phyloP scores from a whole-genome alignment of 2,329 filamentous ascomycete species.

The Microcyclosporella mali region DNA sequence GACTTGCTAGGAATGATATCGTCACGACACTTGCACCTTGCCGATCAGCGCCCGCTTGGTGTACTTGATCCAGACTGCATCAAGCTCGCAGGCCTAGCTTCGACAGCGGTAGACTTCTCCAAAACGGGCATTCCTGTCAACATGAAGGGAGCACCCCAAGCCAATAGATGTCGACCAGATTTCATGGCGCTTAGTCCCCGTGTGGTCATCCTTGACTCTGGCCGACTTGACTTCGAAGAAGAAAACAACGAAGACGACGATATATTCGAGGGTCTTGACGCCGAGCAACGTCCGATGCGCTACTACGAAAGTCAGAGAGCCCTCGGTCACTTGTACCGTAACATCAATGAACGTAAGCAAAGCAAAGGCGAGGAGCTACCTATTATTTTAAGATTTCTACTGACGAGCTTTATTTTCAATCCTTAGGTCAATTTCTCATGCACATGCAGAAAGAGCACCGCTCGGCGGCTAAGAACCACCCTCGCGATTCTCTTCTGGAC shows the following conservation, averaged over 20 bases:
- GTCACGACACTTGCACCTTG: constrained; percentile 37
- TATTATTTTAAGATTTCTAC: too few relatives aligned
- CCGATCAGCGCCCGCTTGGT: constrained; percentile 32
- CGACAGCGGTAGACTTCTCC: constrained; percentile 34
- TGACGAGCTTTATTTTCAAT: too few relatives aligned
- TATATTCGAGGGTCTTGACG: constrained; percentile 30
- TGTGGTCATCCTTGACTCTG: constrained; percentile 37
- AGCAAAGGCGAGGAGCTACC: too few relatives aligned
- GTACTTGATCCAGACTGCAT: constrained; percentile 33
- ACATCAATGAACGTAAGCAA: constrained; percentile 69
- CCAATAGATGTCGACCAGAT: constrained; percentile 39
- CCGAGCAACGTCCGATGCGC: constrained; percentile 31
- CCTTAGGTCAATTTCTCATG: constrained; percentile 57
- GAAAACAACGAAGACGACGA: constrained; percentile 43
- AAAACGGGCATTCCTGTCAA: constrained; percentile 57
- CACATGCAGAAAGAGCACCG: constrained; percentile 34
- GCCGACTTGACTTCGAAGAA: constrained; percentile 45
- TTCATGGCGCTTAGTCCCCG: constrained; percentile 49
- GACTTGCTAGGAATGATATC: constrained; percentile 40
- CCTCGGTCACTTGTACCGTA: constrained; percentile 64
- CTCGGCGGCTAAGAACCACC: background rate
- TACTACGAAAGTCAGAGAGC: constrained; percentile 66
- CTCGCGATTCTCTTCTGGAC: constrained; percentile 18
- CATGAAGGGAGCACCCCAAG: constrained; percentile 38
- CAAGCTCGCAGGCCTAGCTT: constrained; percentile 36